Base-by-base conservation (phyloP, 2,329 filamentous ascomycete genomes). In the Trichophaea hybrida region DNA sequence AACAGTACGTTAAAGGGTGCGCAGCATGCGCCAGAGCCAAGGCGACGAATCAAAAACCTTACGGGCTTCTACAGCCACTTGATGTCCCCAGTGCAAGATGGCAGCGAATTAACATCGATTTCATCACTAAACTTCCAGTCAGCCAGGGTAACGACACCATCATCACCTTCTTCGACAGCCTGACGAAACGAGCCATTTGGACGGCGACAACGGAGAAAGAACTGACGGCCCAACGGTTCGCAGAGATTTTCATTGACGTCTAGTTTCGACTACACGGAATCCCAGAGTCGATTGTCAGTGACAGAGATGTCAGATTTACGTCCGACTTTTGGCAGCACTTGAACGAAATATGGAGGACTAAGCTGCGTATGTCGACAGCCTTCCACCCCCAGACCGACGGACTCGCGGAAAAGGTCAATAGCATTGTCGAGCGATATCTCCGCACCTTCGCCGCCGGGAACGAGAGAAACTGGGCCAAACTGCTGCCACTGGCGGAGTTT, bases 351-450 rank as follows among this genome's bases (percentile, higher is more conserved):
- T 57, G 63, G 35, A 63, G 59, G n/a, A n/a, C n/a, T n/a, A n/a
- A n/a, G n/a, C n/a, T n/a, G n/a, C n/a, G n/a, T n/a, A n/a, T n/a
- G n/a, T n/a, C n/a, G n/a, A n/a, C n/a, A n/a, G n/a, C n/a, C n/a
- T n/a, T n/a, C n/a, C n/a, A n/a, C n/a, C n/a, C n/a, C n/a, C n/a
- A n/a, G n/a, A n/a, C n/a, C n/a, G n/a, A n/a, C n/a, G n/a, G n/a
- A n/a, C n/a, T n/a, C n/a, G n/a, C n/a, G 2, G 61, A 67, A 54
- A 60, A 59, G 15, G 57, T 59, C 31, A 64, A 67, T 53, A 33
- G 57, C 32, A 64, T 61, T 44, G 17, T 67, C 8, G 60, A 67
- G 32, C 24, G 60, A 35, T 50, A 60, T n/a, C 56, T 68, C 7
- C 32, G 58, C 1, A 54, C 38, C 1, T 67, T 59, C 53, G 51